Evolutionary conservation across 169 alveolate genomes (phyloP).

Genomic region (Cystoisospora suis): DNA sequence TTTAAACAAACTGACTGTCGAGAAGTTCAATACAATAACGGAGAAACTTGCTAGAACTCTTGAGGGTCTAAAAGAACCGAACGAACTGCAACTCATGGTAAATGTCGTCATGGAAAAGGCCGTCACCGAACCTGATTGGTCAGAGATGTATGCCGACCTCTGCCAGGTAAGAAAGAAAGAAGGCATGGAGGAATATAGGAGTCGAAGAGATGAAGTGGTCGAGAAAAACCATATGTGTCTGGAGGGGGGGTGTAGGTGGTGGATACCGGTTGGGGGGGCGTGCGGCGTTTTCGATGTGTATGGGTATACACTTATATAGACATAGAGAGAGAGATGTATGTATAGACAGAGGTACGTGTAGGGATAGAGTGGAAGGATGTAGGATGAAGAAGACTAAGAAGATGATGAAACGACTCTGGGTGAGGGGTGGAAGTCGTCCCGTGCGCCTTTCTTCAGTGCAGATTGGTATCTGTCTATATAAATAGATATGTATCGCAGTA

Average conservation of each 20-base stretch:
- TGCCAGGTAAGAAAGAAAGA: slow-evolving; percentile 67
- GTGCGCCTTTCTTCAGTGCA: too few species aligned
- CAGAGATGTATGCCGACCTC: slow-evolving; percentile 92
- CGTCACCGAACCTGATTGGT: slow-evolving; percentile 90
- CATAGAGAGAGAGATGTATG: background rate
- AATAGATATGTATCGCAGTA: too few species aligned
- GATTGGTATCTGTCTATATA: too few species aligned
- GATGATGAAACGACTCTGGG: too few species aligned
- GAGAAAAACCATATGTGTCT: too few species aligned
- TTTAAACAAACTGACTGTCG: slow-evolving; percentile 88
- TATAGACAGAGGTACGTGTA: background rate
- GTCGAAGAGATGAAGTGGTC: too few species aligned
- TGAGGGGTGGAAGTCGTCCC: too few species aligned
- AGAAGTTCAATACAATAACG: slow-evolving; percentile 86
- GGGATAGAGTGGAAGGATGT: too few species aligned
- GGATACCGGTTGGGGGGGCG: too few species aligned
- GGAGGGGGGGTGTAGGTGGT: too few species aligned
- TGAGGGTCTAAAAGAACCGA: slow-evolving; percentile 61
- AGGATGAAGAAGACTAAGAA: too few species aligned
- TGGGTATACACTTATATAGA: background rate
- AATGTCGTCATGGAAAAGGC: slow-evolving; percentile 78
- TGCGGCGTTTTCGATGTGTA: too few species aligned
- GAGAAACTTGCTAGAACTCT: slow-evolving; percentile 86
- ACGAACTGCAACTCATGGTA: slow-evolving; percentile 54
- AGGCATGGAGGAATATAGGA: background rate